Evolutionary conservation across 257 asterid species (phyloP).

Genomic region (Solanum bulbocastanum): DNA sequence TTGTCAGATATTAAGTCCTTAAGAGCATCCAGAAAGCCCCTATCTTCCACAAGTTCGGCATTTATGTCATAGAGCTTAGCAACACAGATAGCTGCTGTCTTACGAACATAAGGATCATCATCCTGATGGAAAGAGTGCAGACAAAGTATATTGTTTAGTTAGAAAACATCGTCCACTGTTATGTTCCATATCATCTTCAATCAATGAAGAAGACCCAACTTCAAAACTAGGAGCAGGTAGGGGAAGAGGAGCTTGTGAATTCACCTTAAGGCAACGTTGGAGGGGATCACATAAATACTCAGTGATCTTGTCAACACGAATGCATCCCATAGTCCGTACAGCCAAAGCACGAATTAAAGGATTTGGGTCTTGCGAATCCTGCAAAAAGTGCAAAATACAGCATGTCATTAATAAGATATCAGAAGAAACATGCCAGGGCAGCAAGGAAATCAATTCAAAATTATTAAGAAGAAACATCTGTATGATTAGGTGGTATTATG

Average conservation of each 20-base stretch:
- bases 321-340: slow-evolving; percentile 99
- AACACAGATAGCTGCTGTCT: slow-evolving; percentile 99
- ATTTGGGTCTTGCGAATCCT: slow-evolving; percentile 99
- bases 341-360: slow-evolving; percentile 99
- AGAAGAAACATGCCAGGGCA: background rate
- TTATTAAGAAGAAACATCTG: background rate
- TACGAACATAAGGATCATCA: slow-evolving; percentile 98
- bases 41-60: slow-evolving; percentile 97
- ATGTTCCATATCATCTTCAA: background rate
- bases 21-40: slow-evolving; percentile 97
- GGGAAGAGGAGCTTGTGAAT: background rate
- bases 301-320: slow-evolving; percentile 96
- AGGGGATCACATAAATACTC: slow-evolving; percentile 96
- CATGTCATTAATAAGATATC: background rate
- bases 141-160: slow-evolving; percentile 12
- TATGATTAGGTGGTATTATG: background rate
- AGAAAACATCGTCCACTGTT: background rate
- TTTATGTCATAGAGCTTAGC: slow-evolving; percentile 97
- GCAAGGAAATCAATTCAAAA: background rate
- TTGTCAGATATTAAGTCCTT: slow-evolving; percentile 98
- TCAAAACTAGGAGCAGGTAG: background rate
- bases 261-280: slow-evolving; percentile 97
- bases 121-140: slow-evolving; percentile 47
- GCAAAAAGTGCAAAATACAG: slow-evolving; percentile 6
- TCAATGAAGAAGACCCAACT: slow-evolving; percentile 1